These are phyloP conservation scores for Chimonanthus praecox DNA, from an alignment of 164 flowering plant species.

Conservation along the genomic window DNA sequence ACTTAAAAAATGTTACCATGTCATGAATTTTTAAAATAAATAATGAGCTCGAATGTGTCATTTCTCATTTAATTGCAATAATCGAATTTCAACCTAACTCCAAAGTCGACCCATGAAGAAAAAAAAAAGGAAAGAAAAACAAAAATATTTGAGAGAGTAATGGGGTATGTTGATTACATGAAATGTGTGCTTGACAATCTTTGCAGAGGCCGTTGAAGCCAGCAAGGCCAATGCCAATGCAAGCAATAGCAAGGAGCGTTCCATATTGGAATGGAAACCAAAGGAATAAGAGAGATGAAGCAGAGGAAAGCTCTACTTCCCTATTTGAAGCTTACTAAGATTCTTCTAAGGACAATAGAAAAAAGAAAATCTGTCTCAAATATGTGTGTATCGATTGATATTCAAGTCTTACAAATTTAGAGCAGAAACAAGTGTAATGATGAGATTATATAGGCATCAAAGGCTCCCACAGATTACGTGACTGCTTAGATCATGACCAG, in stretches of 20 bases:
- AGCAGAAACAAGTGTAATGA: not conserved
- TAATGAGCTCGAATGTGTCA: not conserved
- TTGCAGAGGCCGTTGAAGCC: conserved; percentile 15
- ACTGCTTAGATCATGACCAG: not conserved
- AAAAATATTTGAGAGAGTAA: not conserved
- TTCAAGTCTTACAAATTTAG: not conserved
- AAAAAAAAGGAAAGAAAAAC: not conserved
- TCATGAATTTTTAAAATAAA: not conserved
- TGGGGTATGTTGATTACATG: conserved; percentile 11
- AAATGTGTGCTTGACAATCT: conserved; percentile 22
- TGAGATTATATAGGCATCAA: not conserved
- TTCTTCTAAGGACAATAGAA: not conserved
- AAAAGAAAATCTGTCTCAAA: not conserved
- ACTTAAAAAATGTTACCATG: not conserved
- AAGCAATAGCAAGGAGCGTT: conserved; percentile 3
- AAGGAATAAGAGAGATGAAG: not conserved
- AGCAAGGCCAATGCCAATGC: conserved; percentile 8
- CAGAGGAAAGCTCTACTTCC: not conserved
- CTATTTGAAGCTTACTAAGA: not conserved
- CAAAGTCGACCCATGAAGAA: not conserved
- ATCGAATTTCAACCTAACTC: not conserved
- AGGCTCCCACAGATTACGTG: conserved; percentile 12
- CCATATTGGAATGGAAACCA: conserved; percentile 12
- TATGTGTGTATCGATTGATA: not conserved
- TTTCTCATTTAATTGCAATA: not conserved